These are phyloP conservation scores for Euphorbia lathyris DNA, from an alignment of 345 rosid species.

Conservation along the genomic window DNA sequence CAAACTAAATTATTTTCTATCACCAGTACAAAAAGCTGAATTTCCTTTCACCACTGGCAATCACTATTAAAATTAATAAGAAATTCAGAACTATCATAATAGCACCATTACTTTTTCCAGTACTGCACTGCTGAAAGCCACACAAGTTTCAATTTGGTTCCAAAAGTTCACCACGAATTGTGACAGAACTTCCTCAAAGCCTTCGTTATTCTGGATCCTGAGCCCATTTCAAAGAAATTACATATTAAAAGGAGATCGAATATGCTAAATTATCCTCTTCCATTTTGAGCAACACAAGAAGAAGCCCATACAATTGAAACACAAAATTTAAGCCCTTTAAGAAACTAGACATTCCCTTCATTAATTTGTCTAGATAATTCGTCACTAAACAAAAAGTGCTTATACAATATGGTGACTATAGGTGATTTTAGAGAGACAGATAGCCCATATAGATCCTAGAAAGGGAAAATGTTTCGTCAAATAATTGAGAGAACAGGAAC, in stretches of 20 bases:
- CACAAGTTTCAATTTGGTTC: conserved; percentile 55
- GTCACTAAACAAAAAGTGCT: neutral
- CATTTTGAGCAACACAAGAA: neutral
- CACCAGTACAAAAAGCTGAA: neutral
- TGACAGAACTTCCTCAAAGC: conserved; percentile 48
- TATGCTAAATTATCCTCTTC: neutral
- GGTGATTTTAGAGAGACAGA: neutral
- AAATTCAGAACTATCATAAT: neutral
- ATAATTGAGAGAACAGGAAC: neutral
- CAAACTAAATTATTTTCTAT: neutral
- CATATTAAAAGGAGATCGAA: conserved; percentile 5
- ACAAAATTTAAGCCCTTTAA: neutral
- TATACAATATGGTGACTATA: neutral
- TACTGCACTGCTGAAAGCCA: conserved; percentile 24
- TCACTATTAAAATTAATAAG: neutral
- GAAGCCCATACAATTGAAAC: neutral
- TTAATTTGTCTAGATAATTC: neutral
- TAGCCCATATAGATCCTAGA: neutral
- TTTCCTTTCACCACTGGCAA: neutral
- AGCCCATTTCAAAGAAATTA: conserved; percentile 14
- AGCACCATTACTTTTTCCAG: conserved; percentile 36
- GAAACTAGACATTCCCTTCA: neutral
- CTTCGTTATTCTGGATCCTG: conserved; percentile 63
- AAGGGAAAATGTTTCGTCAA: neutral
- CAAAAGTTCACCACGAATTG: conserved; percentile 59